Conservation (phyloP, 73 alveolate species). For the Paramecium tetraurelia region DNA sequence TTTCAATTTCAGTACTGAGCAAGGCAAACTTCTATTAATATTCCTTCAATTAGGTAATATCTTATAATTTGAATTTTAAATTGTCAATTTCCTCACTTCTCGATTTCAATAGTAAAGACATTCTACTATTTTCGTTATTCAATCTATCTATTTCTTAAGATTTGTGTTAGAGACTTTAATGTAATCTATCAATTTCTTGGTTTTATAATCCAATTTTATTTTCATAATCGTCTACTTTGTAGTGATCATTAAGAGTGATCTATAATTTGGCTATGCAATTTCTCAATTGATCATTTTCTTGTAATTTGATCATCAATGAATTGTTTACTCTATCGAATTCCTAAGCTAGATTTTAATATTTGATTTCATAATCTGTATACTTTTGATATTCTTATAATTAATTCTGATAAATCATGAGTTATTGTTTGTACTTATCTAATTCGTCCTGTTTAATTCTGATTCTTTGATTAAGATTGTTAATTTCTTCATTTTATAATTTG, state of each 20-base stretch:
- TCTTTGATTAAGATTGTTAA: background rate
- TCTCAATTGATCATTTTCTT: conserved; percentile 14
- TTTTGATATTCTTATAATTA: conserved; percentile 1
- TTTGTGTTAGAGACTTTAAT: background rate
- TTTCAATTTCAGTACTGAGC: background rate
- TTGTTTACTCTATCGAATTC: conserved; percentile 13
- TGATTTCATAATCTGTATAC: background rate
- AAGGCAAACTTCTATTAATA: background rate
- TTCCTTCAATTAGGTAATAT: background rate
- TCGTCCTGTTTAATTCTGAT: conserved; percentile 10
- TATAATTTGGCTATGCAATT: background rate
- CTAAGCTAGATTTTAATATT: background rate
- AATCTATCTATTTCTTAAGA: background rate
- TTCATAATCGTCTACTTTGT: conserved; percentile 20
- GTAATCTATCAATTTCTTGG: background rate
- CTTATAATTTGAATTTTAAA: background rate
- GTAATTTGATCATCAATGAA: background rate
- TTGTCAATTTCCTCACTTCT: background rate
- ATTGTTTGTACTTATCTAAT: background rate
- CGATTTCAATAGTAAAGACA: background rate
- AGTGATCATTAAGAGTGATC: conserved; percentile 13
- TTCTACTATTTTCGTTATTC: background rate
- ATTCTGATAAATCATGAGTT: background rate
- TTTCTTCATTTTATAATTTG: conserved; percentile 1
- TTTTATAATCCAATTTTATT: conserved; percentile 4